Base-by-base conservation (phyloP, 225 moss, liverwort and hornwort genomes). In the Pseudoscleropodium purum region DNA sequence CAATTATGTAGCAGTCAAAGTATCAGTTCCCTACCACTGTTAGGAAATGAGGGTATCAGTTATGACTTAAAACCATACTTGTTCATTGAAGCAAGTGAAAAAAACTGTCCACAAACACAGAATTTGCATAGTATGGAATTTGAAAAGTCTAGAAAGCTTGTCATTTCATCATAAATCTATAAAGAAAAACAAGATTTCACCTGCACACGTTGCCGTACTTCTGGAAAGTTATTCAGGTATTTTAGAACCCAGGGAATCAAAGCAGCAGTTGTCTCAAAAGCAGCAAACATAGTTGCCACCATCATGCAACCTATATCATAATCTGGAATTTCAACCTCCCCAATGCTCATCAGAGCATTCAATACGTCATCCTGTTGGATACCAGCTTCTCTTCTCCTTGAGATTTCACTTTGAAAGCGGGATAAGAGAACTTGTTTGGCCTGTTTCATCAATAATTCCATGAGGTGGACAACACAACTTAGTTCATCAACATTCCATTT, bases 181-280 rank as follows among this genome's bases (percentile, higher is more conserved):
- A 4, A 29, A 51, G 51, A 18, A 66, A 56, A 64, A 15, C 30
- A 30, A 31, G 4, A 30, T 15, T 67, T 86, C 77, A 91, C 93
- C 89, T 92, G 87, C 20, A 93, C 90, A 54, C 41, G 54, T 39
- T 85, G 89, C 49, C 67, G 86, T 8, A 92, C 90, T 59, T 87
- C 74, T 67, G 93, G 93, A 88, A 79, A 89, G 43, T 89, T 74
- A 9, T 90, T 82, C 39, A 93, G 89, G 47, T 85, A 87, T n/a
- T 92, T 91, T 25, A 92, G 11, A 69, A 92, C 60, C 79, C 78
- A 89, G 33, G 90, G 62, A 63, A 92, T 60, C 5, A 92, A 65
- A 79, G 67, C 15, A 49, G 83, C 13, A 34, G 83, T 86, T 61
- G 92, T 86, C 20, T 17, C 60, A 18, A 49, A 79, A 21, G 85